A percentile compares a stretch with the other conserved stretches of the same genome.
phyloP scores from a whole-genome alignment of 163 green algal species.

The Scenedesmus sp. region DNA sequence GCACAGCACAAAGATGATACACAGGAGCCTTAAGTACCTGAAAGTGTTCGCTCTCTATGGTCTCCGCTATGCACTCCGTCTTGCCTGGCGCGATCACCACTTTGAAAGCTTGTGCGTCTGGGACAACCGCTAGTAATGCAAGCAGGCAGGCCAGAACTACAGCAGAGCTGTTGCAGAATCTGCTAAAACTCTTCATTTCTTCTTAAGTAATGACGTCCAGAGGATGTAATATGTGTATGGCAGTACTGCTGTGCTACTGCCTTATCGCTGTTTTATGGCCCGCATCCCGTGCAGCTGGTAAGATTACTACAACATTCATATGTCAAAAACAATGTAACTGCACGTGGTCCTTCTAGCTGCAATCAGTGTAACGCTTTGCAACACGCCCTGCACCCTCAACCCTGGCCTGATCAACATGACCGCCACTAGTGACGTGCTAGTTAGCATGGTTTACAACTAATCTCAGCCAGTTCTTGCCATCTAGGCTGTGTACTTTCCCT shows the following conservation, averaged over 20 bases:
- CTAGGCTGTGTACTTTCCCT: too few relatives aligned
- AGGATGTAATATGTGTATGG: neutral
- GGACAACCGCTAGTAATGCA: neutral
- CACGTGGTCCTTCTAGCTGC: too few relatives aligned
- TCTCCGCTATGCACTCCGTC: slow-evolving; percentile 67
- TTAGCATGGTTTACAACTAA: too few relatives aligned
- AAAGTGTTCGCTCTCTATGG: slow-evolving; percentile 64
- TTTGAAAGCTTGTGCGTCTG: slow-evolving; percentile 57
- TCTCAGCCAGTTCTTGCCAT: too few relatives aligned
- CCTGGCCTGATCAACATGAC: neutral
- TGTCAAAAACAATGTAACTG: too few relatives aligned
- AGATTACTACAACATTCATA: too few relatives aligned
- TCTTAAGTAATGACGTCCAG: neutral
- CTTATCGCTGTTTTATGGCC: neutral
- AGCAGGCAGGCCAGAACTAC: neutral
- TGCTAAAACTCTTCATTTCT: neutral
- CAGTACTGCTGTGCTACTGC: neutral
- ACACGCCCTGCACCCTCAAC: neutral
- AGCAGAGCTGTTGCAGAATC: too few relatives aligned
- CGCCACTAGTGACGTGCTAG: too few relatives aligned
- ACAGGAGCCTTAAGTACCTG: slow-evolving; percentile 45
- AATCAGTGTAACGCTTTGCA: neutral
- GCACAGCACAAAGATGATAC: neutral
- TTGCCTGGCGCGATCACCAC: slow-evolving; percentile 59
- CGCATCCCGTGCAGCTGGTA: neutral